phyloP scores from a whole-genome alignment of 2,329 filamentous ascomycete species.

The Cladosporium sp. region DNA sequence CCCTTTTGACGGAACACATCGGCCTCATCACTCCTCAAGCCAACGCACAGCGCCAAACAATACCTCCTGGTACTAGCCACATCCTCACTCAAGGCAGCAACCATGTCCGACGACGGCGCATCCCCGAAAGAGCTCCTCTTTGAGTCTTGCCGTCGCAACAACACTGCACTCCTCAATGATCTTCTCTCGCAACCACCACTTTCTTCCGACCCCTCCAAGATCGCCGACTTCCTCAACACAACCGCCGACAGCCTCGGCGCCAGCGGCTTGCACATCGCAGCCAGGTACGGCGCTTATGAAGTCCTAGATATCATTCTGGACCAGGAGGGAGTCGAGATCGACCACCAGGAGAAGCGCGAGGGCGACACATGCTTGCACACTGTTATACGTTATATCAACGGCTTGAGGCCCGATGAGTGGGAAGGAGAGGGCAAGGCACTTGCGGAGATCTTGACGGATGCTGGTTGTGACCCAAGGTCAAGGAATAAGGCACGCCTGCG shows the following conservation, averaged over 20 bases:
- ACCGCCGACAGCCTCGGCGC: conserved; percentile 83
- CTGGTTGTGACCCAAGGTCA: conserved; percentile 62
- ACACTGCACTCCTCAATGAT: conserved; percentile 76
- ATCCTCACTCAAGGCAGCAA: conserved; percentile 7
- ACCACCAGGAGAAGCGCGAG: conserved; percentile 67
- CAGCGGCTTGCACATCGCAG: conserved; percentile 84
- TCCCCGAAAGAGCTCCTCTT: conserved; percentile 80
- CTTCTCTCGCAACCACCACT: conserved; percentile 55
- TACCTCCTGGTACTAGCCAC: background rate
- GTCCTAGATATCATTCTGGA: conserved; percentile 78
- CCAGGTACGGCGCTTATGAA: conserved; percentile 79
- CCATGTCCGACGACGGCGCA: conserved; percentile 62
- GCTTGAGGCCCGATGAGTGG: conserved; percentile 59
- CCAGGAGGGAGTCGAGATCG: conserved; percentile 80
- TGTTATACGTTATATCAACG: conserved; percentile 73
- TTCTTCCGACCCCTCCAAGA: conserved; percentile 52
- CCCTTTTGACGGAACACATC: no score
- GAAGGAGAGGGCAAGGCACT: conserved; percentile 59
- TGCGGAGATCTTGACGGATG: conserved; percentile 77
- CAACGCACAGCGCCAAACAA: background rate
- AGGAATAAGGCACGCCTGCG: conserved; percentile 71
- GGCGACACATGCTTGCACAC: conserved; percentile 76
- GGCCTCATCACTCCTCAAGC: background rate
- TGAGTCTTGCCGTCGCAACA: conserved; percentile 91
- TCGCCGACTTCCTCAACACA: conserved; percentile 76